phyloP scores from a whole-genome alignment of 352 stramenopile species.

The Phytophthora idaei region DNA sequence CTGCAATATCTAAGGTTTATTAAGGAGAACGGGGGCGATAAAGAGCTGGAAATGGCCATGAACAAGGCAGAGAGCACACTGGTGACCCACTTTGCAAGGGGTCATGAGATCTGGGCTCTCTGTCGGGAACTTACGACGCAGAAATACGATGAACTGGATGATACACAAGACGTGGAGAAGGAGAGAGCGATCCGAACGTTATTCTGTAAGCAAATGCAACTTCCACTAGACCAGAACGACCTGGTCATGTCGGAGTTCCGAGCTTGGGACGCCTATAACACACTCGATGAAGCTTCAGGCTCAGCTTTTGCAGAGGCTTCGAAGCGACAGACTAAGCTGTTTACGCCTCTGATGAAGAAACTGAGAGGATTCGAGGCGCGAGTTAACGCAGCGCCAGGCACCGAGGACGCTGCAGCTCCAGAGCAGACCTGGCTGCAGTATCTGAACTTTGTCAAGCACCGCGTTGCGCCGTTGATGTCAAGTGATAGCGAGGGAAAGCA shows the following conservation, averaged over 20 bases:
- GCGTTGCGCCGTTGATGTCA: constrained; percentile 44
- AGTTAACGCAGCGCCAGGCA: constrained; percentile 10
- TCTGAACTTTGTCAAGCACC: constrained; percentile 66
- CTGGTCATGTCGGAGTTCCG: constrained; percentile 77
- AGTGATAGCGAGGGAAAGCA: constrained; percentile 13
- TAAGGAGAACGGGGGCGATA: constrained; percentile 30
- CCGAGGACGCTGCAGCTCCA: constrained; percentile 15
- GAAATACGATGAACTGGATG: constrained; percentile 36
- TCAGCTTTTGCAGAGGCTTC: constrained; percentile 36
- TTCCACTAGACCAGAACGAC: constrained; percentile 77
- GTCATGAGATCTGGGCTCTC: constrained; percentile 66
- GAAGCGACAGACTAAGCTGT: constrained; percentile 43
- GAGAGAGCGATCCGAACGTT: constrained; percentile 46
- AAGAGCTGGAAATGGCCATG: constrained; percentile 43
- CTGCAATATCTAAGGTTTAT: constrained; percentile 48
- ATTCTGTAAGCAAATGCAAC: constrained; percentile 57
- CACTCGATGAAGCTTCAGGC: constrained; percentile 28
- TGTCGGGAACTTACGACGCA: constrained; percentile 53
- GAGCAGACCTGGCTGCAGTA: constrained; percentile 62
- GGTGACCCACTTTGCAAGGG: constrained; percentile 58
- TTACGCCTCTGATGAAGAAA: constrained; percentile 65
- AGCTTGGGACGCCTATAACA: constrained; percentile 74
- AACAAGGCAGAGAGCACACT: constrained; percentile 36
- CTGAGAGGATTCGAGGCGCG: constrained; percentile 56
- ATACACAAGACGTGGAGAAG: constrained; percentile 28